Base-by-base conservation (phyloP, 805 yeast genomes). In the Myxozyma sirexii region DNA sequence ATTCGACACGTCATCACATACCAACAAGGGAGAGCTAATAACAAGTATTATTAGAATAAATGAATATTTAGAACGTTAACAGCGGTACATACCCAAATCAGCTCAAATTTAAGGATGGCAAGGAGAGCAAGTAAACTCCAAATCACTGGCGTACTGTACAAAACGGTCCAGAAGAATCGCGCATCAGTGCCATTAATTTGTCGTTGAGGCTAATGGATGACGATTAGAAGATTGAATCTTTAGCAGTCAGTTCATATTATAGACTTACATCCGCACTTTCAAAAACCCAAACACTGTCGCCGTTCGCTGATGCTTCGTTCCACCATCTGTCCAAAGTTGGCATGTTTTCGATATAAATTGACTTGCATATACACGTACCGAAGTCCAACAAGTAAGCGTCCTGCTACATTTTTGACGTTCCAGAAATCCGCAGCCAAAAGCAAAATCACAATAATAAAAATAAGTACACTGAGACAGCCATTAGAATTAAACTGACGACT, bases 151-250 rank as follows among this genome's bases (percentile, higher is more conserved):
- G 90, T 81, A 1, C 79, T 75, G 70, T 94, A 93, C 39, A 90
- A 70, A 43, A 91, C 78, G 47, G 83, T 66, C 98, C 98, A 93
- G 70, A 93, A 93, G 58, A 89, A 82, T 69, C 86, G 88, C 8
- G 96, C 87, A 71, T 93, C 98, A 50, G 94, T 88, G 31, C 97
- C 97, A 70, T 93, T 93, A 69, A 93, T 88, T 49, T 78, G 79
- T 2, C 80, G 74, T 47, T 76, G 75, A 3, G 81, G 81, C 68
- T 75, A 70, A n/a, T n/a, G n/a, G n/a, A n/a, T n/a, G n/a, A n/a
- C n/a, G n/a, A n/a, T n/a, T n/a, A n/a, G n/a, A n/a, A n/a, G n/a
- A n/a, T n/a, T n/a, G n/a, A n/a, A n/a, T n/a, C n/a, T n/a, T n/a
- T n/a, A n/a, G n/a, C n/a, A n/a, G n/a, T n/a, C n/a, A n/a, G n/a